Conservation (phyloP, 2,329 filamentous ascomycete genomes). For the Aspergillus sp. region DNA sequence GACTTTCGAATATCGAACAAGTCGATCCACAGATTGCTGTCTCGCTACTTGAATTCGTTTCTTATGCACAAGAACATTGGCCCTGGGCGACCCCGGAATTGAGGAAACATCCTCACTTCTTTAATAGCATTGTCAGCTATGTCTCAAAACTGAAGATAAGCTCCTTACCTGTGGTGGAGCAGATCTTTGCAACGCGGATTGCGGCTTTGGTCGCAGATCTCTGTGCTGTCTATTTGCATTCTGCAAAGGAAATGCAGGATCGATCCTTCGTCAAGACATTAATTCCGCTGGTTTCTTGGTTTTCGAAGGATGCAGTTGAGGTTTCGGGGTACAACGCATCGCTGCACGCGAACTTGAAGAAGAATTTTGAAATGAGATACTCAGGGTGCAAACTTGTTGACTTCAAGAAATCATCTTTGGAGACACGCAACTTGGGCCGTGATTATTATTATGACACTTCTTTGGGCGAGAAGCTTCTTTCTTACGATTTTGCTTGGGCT, state of each 20-base stretch:
- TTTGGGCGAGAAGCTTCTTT: conserved; percentile 66
- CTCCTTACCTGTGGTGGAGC: conserved; percentile 37
- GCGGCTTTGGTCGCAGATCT: conserved; percentile 80
- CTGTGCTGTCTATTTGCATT: conserved; percentile 83
- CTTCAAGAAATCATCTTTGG: conserved; percentile 68
- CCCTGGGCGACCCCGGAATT: conserved; percentile 83
- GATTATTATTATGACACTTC: conserved; percentile 79
- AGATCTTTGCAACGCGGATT: conserved; percentile 58
- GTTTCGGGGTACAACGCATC: conserved; percentile 82
- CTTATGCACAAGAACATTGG: conserved; percentile 87
- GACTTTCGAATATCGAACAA: conserved; percentile 57
- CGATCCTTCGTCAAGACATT: conserved; percentile 60
- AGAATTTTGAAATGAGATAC: conserved; percentile 76
- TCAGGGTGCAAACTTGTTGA: conserved; percentile 62
- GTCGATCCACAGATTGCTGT: conserved; percentile 59
- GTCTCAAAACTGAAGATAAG: conserved; percentile 53
- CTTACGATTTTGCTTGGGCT: conserved; percentile 69
- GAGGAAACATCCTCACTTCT: conserved; percentile 63
- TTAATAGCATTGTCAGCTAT: conserved; percentile 63
- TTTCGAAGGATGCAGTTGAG: conserved; percentile 65
- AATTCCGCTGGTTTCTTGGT: conserved; percentile 68
- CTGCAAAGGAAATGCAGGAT: conserved; percentile 68
- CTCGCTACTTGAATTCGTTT: conserved; percentile 76
- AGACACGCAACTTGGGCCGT: conserved; percentile 57
- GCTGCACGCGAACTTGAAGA: conserved; percentile 73